phyloP scores from a whole-genome alignment of 257 asterid species.

The Solanum corneliomulleri region DNA sequence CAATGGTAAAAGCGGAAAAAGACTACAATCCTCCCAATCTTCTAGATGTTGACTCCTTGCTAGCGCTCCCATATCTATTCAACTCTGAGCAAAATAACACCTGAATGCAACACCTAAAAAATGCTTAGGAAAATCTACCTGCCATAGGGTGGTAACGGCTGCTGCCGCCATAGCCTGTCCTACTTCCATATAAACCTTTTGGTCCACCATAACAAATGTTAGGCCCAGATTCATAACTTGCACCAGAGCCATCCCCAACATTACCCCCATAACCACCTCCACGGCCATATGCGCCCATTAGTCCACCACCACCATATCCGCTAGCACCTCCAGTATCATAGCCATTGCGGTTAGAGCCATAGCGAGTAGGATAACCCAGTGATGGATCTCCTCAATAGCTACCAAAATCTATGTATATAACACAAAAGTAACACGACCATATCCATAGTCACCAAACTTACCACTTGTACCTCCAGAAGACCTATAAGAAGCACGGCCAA shows the following conservation, averaged over 20 bases:
- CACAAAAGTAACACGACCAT: slow-evolving; percentile 60
- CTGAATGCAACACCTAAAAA: slow-evolving; percentile 43
- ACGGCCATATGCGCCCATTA: slow-evolving; percentile 68
- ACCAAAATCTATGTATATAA: slow-evolving; percentile 68
- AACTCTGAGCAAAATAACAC: slow-evolving; percentile 41
- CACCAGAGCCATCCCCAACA: slow-evolving; percentile 45
- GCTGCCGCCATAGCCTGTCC: slow-evolving; percentile 84
- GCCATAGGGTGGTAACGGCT: slow-evolving; percentile 84
- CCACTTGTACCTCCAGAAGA: slow-evolving; percentile 33
- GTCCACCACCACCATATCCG: slow-evolving; percentile 56
- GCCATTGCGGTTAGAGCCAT: slow-evolving; percentile 57
- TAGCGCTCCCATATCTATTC: slow-evolving; percentile 46
- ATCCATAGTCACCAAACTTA: slow-evolving; percentile 80
- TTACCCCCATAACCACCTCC: slow-evolving; percentile 45
- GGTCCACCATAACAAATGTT: slow-evolving; percentile 62
- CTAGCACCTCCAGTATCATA: slow-evolving; percentile 17
- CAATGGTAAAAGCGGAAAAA: slow-evolving; percentile 3
- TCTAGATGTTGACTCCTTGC: slow-evolving; percentile 48
- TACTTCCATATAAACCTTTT: slow-evolving; percentile 81
- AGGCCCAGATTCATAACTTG: slow-evolving; percentile 50
- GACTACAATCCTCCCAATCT: slow-evolving; percentile 38
- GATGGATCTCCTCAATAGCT: slow-evolving; percentile 72
- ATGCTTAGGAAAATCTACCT: slow-evolving; percentile 53
- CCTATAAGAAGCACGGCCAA: slow-evolving; percentile 88
- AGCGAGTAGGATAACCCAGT: slow-evolving; percentile 66